Conservation (phyloP, 2,329 filamentous ascomycete genomes). For the Pezicula radicicola region DNA sequence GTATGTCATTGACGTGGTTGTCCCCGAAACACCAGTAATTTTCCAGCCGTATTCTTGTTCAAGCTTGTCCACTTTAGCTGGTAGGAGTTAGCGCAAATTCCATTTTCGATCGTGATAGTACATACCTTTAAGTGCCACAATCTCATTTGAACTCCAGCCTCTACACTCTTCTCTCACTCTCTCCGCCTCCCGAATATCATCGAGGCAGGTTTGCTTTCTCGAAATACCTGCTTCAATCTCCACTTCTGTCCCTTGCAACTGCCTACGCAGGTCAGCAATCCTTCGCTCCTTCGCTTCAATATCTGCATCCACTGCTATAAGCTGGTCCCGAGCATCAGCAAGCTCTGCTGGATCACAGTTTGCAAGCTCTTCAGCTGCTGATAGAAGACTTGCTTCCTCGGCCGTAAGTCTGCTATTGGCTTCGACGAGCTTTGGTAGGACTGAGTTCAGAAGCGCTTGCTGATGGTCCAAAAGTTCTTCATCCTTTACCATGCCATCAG, state of each 20-base stretch:
- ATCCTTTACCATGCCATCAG: conserved; percentile 74
- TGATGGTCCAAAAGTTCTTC: conserved; percentile 64
- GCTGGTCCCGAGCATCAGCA: conserved; percentile 64
- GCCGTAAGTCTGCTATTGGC: conserved; percentile 58
- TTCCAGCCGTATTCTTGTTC: conserved; percentile 70
- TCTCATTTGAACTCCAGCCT: conserved; percentile 83
- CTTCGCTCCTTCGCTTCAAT: conserved; percentile 67
- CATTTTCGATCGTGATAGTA: conserved; percentile 1
- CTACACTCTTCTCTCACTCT: conserved; percentile 82
- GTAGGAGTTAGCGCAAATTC: conserved; percentile 32
- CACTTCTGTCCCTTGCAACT: conserved; percentile 65
- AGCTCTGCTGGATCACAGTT: conserved; percentile 81
- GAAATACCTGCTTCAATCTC: conserved; percentile 60
- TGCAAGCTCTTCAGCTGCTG: conserved; percentile 70
- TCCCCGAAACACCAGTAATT: conserved; percentile 61
- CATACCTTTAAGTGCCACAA: conserved; percentile 73
- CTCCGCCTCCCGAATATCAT: conserved; percentile 80
- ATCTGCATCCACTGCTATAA: conserved; percentile 63
- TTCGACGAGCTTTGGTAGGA: conserved; percentile 63
- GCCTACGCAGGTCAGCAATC: conserved; percentile 62
- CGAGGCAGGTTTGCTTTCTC: conserved; percentile 65
- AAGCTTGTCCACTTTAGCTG: conserved; percentile 62
- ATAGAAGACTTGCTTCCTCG: conserved; percentile 66
- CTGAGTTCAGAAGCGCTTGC: conserved; percentile 62
- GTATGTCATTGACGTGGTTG: conserved; percentile 71